These are phyloP conservation scores for Bullera alba DNA, from an alignment of 768 basidiomycete species.

Conservation along the genomic window DNA sequence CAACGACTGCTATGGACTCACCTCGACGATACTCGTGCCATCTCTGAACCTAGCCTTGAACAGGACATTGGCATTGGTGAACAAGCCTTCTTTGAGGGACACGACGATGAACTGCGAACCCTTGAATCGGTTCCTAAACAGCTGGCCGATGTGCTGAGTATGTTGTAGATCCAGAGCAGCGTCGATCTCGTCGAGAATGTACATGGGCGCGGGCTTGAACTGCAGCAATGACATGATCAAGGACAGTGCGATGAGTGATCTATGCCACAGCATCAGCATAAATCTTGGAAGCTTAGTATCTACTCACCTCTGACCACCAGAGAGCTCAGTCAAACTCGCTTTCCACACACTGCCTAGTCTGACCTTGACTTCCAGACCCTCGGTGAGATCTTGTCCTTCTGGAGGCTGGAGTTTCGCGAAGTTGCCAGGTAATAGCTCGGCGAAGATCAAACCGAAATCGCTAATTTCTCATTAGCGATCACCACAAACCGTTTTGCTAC, in stretches of 20 bases:
- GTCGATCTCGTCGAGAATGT: constrained; percentile 98
- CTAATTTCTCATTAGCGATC: constrained; percentile 47
- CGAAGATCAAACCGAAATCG: constrained; percentile 94
- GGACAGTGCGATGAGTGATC: constrained; percentile 93
- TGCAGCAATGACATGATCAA: constrained; percentile 98
- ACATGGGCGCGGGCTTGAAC: constrained; percentile 98
- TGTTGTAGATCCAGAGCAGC: constrained; percentile 85
- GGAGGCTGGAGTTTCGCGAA: constrained; percentile 91
- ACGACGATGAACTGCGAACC: constrained; percentile 98
- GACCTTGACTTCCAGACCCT: constrained; percentile 96
- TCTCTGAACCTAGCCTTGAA: constrained; percentile 90
- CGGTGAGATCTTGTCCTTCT: constrained; percentile 85
- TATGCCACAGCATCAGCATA: constrained; percentile 46
- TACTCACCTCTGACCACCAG: constrained; percentile 86
- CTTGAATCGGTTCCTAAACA: constrained; percentile 96
- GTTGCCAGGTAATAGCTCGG: constrained; percentile 89
- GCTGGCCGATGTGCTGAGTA: constrained; percentile 85
- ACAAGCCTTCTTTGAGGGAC: constrained; percentile 89
- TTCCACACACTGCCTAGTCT: constrained; percentile 94
- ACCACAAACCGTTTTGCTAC: neutral
- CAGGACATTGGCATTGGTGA: constrained; percentile 93
- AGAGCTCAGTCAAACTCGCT: constrained; percentile 90
- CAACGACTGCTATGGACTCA: constrained; percentile 16
- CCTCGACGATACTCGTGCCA: constrained; percentile 82
- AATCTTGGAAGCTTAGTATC: constrained; percentile 2